Percentiles rank a stretch among this genome's conserved stretches.
Conservation (phyloP, 1,284 basidiomycete genomes). For the Paramarasmius palmivorus region DNA sequence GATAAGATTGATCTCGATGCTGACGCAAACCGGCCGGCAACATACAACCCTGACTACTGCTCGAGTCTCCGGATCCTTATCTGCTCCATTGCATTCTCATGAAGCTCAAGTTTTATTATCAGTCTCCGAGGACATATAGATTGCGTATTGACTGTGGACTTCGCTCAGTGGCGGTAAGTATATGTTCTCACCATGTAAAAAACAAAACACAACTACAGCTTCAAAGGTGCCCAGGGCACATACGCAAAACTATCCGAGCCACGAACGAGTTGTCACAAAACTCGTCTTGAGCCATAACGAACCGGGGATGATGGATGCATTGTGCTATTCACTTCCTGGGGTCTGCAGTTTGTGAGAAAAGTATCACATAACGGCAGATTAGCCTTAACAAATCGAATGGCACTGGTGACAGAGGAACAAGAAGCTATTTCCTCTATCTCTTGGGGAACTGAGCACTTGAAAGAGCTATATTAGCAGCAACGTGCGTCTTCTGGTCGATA, state of each 20-base stretch:
- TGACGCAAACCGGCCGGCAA: too few relatives aligned
- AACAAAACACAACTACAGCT: not conserved
- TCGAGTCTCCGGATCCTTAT: too few relatives aligned
- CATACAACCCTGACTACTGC: too few relatives aligned
- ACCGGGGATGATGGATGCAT: slow-evolving; percentile 57
- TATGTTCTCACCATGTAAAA: too few relatives aligned
- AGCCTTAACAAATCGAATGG: slow-evolving; percentile 54
- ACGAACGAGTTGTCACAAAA: slow-evolving; percentile 44
- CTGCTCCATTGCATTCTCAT: not conserved
- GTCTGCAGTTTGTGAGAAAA: slow-evolving; percentile 45
- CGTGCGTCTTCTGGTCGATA: slow-evolving; percentile 37
- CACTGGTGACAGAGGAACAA: slow-evolving; percentile 57
- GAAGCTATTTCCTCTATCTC: slow-evolving; percentile 52
- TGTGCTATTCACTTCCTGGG: slow-evolving; percentile 56
- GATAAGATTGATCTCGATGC: too few relatives aligned
- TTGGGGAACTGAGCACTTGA: slow-evolving; percentile 45
- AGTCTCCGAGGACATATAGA: slow-evolving; percentile 25
- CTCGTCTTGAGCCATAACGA: slow-evolving; percentile 59
- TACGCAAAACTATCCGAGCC: slow-evolving; percentile 45
- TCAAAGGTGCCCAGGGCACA: slow-evolving; percentile 42
- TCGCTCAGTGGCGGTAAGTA: slow-evolving; percentile 27
- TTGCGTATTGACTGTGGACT: slow-evolving; percentile 30
- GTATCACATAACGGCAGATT: slow-evolving; percentile 54
- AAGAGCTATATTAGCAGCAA: slow-evolving; percentile 54
- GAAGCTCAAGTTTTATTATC: slow-evolving; percentile 9